phyloP scores from a whole-genome alignment of 257 asterid species.

The Cordia subcordata region DNA sequence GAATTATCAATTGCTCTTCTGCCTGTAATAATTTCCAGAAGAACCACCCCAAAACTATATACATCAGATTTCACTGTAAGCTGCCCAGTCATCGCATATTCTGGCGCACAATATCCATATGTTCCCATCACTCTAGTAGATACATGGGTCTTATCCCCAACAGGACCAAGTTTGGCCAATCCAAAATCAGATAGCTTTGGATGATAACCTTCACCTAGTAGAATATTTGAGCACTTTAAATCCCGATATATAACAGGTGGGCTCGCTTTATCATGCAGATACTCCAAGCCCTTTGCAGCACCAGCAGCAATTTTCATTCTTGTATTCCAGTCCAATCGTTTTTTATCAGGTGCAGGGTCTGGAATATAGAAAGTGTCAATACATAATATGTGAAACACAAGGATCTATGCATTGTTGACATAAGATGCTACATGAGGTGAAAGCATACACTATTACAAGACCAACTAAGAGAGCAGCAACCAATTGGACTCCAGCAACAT shows the following conservation, averaged over 20 bases:
- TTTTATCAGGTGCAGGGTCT: conserved; percentile 63
- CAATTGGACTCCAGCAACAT: too few relatives aligned
- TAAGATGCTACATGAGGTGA: conserved; percentile 6
- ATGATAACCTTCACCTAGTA: conserved; percentile 47
- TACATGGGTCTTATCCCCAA: conserved; percentile 61
- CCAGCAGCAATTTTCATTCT: conserved; percentile 81
- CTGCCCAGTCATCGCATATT: conserved; percentile 71
- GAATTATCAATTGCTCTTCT: conserved; percentile 63
- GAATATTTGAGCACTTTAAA: conserved; percentile 60
- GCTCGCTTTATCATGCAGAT: conserved; percentile 63
- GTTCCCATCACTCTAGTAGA: conserved; percentile 79
- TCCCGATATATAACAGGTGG: conserved; percentile 77
- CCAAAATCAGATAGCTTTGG: conserved; percentile 82
- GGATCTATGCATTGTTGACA: neutral
- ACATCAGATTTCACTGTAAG: conserved; percentile 66
- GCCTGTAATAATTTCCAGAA: conserved; percentile 70
- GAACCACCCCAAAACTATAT: conserved; percentile 77
- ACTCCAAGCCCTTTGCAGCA: conserved; percentile 74
- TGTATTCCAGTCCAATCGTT: conserved; percentile 66
- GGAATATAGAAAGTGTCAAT: conserved; percentile 9
- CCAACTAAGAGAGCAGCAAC: too few relatives aligned
- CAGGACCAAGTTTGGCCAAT: conserved; percentile 69
- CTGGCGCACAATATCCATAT: conserved; percentile 82
- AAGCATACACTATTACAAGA: too few relatives aligned
- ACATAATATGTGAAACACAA: neutral